Percentiles rank a stretch among this genome's conserved stretches.
phyloP scores from a whole-genome alignment of 2,329 filamentous ascomycete species.

The Talaromyces amestolkiae region DNA sequence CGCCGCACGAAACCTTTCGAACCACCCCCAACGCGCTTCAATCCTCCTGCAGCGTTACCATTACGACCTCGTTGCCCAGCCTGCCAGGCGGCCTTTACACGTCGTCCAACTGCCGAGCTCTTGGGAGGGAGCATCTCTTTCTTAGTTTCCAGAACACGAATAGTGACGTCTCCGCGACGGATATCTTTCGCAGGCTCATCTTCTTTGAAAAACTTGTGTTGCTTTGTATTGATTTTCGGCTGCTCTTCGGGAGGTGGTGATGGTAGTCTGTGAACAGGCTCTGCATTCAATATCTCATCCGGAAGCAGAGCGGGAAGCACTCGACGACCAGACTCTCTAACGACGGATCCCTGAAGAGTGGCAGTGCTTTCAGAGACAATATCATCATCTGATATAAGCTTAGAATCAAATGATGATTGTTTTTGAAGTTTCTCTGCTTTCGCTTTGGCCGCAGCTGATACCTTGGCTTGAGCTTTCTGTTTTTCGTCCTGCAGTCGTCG shows the following conservation, averaged over 20 bases:
- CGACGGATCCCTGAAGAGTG: constrained; percentile 40
- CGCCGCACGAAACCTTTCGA: constrained; percentile 39
- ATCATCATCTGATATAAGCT: constrained; percentile 35
- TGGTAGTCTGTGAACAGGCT: constrained; percentile 44
- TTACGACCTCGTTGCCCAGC: constrained; percentile 30
- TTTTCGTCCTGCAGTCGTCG: constrained; percentile 40
- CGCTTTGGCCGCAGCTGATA: constrained; percentile 26
- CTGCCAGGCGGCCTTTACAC: constrained; percentile 41
- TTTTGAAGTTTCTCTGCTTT: constrained; percentile 28
- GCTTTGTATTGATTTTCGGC: constrained; percentile 37
- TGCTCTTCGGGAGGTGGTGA: constrained; percentile 42
- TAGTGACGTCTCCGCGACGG: constrained; percentile 48
- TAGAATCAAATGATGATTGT: constrained; percentile 11
- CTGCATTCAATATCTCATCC: constrained; percentile 50
- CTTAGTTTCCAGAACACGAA: constrained; percentile 49
- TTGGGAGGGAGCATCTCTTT: constrained; percentile 46
- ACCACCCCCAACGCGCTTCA: constrained; percentile 38
- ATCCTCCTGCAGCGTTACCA: constrained; percentile 33
- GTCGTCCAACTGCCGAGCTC: constrained; percentile 40
- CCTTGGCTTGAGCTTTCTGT: constrained; percentile 40
- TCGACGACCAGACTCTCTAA: constrained; percentile 36
- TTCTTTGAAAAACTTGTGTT: constrained; percentile 50
- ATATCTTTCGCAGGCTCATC: constrained; percentile 53
- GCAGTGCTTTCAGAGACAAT: constrained; percentile 41
- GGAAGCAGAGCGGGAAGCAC: constrained; percentile 52